Evolutionary conservation across 2,329 filamentous ascomycete genomes (phyloP), one percentile per base, ranked within the genome.

Genomic region (Lecanicillium sp.): DNA sequence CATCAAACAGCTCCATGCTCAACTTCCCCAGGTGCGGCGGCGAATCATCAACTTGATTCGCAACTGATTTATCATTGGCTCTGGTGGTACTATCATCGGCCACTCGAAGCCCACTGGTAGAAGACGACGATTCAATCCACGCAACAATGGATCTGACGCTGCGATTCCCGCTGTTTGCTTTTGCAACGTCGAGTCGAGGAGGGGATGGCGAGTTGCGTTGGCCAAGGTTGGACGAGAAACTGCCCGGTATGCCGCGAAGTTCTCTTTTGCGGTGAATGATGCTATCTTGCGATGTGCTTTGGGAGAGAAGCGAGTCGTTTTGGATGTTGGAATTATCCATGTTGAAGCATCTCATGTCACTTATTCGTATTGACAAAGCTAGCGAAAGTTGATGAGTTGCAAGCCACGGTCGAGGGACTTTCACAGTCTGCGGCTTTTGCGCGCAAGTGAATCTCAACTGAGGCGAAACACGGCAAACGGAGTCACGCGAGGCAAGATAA

Each of bases 71-170:
- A 19, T 14, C 16, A 20, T 27, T 17, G 29, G 30, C 29, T n/a
- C 27, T 29, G 22, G 30, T 19, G n/a, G 37, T 8, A 35, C n/a
- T 18, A 41, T 38, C 17, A 30, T 29, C 38, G 14, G 18, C 20
- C 29, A 25, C 14, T 11, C 5, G 12, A 16, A 33, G 11, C 11
- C 18, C 16, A 19, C 16, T 37, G 32, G 19, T 18, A 14, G 34
- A 20, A 18, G 45, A 46, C 5, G 49, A 47, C 5, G 49, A 47
- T 39, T 58, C 56, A 15, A 58, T 45, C 53, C 53, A 56, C n/a
- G 50, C 51, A 33, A 58, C 49, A 32, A 58, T 57, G 37, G 53
- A 51, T 34, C 50, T 52, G 40, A 58, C 55, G 18, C 51, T 54
- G 33, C 51, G 49, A 40, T 40, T 40, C 29, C 38, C 35, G 17